Percentiles rank a stretch among this genome's conserved stretches.
phyloP scores from a whole-genome alignment of 2,329 filamentous ascomycete genomes.

The Aspergillus pseudoterreus region DNA sequence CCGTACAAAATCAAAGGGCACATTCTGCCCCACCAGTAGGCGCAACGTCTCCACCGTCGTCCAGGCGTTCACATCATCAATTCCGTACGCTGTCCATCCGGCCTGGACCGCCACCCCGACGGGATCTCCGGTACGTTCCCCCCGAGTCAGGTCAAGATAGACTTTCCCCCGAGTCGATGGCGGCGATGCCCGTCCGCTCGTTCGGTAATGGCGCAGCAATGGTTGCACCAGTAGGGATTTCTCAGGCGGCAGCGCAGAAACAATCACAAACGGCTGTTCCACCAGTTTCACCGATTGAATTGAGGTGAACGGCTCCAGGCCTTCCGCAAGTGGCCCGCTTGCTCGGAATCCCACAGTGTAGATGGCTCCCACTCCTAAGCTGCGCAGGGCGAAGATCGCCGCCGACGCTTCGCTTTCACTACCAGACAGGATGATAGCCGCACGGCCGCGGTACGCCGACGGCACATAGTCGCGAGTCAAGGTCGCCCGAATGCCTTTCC shows the following conservation, averaged over 20 bases:
- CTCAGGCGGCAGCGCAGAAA: conserved; percentile 73
- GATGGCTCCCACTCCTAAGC: conserved; percentile 71
- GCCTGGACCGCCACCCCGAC: conserved; percentile 66
- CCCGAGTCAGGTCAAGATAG: conserved; percentile 74
- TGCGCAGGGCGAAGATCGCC: conserved; percentile 73
- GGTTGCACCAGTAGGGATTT: conserved; percentile 77
- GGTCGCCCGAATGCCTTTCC: conserved; percentile 80
- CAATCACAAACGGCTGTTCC: conserved; percentile 75
- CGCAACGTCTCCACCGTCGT: conserved; percentile 78
- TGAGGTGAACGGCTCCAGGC: conserved; percentile 61
- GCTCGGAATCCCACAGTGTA: conserved; percentile 81
- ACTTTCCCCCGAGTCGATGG: conserved; percentile 56
- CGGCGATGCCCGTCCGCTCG: conserved; percentile 36
- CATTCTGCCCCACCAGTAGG: conserved; percentile 77
- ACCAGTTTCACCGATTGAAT: conserved; percentile 78
- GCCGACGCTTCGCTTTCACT: conserved; percentile 72
- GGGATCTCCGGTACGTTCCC: conserved; percentile 64
- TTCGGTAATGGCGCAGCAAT: conserved; percentile 67
- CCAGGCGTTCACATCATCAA: conserved; percentile 76
- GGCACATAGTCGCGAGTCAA: conserved; percentile 78
- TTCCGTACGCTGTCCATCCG: conserved; percentile 76
- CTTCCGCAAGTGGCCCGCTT: conserved; percentile 54
- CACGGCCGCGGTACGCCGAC: conserved; percentile 71
- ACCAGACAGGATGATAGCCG: conserved; percentile 71
- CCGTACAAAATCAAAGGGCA: conserved; percentile 81